A percentile compares a stretch with the other conserved stretches of the same genome.
phyloP scores from a whole-genome alignment of 1,139 yeast species.

The Kazachstania sp. region DNA sequence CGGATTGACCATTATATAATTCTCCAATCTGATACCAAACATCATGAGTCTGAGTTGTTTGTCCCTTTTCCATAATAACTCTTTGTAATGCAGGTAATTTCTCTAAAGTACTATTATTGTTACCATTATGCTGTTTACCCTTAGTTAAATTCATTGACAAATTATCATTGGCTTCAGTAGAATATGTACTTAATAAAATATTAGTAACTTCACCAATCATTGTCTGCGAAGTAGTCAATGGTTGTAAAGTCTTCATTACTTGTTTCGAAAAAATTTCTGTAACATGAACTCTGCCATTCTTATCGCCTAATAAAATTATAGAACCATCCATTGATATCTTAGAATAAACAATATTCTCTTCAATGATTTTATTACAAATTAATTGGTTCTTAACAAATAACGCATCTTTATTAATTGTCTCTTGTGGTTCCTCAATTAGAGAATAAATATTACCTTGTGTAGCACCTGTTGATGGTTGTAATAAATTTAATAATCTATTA shows the following conservation, averaged over 20 bases:
- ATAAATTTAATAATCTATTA: slow-evolving; percentile 18
- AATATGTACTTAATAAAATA: slow-evolving; percentile 25
- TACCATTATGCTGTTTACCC: slow-evolving; percentile 3
- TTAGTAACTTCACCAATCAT: slow-evolving; percentile 32
- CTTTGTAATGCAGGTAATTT: slow-evolving; percentile 52
- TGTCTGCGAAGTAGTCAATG: slow-evolving; percentile 33
- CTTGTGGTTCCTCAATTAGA: slow-evolving; percentile 14
- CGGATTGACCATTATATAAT: slow-evolving; percentile 16
- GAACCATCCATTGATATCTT: slow-evolving; percentile 71
- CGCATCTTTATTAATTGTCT: slow-evolving; percentile 9
- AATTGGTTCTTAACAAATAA: slow-evolving; percentile 26
- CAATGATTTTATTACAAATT: slow-evolving; percentile 15
- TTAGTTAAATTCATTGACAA: slow-evolving; percentile 1
- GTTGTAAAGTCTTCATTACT: slow-evolving; percentile 55
- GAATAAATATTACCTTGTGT: slow-evolving; percentile 22
- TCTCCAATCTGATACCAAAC: slow-evolving; percentile 40
- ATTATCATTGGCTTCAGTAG: slow-evolving; percentile 6
- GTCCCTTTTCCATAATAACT: slow-evolving; percentile 37
- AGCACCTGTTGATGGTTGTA: slow-evolving; percentile 14
- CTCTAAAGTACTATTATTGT: slow-evolving; percentile 10
- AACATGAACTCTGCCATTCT: slow-evolving; percentile 54
- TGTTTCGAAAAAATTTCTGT: slow-evolving; percentile 75
- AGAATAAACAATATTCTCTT: slow-evolving; percentile 41
- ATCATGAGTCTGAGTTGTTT: slow-evolving; percentile 41
- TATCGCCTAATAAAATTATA: slow-evolving; percentile 63